A percentile compares a stretch with the other conserved stretches of the same genome.
These are phyloP conservation scores for Blechomonas ayalai DNA, from an alignment of 208 protist genomes.

Conservation along the genomic window DNA sequence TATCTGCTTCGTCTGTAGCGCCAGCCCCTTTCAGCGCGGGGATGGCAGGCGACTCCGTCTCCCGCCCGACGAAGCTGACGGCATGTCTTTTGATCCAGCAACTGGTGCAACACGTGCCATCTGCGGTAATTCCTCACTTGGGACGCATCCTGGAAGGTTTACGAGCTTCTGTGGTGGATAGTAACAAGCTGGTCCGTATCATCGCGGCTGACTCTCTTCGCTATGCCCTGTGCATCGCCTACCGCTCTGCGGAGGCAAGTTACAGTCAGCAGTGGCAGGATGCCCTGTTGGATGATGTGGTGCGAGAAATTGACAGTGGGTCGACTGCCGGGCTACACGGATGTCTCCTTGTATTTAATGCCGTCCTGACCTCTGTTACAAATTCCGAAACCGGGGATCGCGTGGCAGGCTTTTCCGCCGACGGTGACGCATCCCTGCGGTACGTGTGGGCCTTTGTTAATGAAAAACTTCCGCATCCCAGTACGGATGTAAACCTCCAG, in stretches of 20 bases:
- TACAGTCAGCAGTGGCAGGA: slow-evolving; percentile 61
- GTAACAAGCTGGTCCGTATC: slow-evolving; percentile 24
- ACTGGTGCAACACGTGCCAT: slow-evolving; percentile 62
- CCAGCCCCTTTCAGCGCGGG: too few relatives aligned
- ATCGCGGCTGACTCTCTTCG: slow-evolving; percentile 39
- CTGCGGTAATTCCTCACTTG: slow-evolving; percentile 37
- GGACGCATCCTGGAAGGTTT: slow-evolving; percentile 54
- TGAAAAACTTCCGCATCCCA: slow-evolving; percentile 16
- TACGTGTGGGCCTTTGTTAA: slow-evolving; percentile 60
- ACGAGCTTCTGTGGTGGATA: slow-evolving; percentile 39
- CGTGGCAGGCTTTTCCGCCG: slow-evolving; percentile 31
- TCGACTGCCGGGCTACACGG: slow-evolving; percentile 38
- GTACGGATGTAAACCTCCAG: slow-evolving; percentile 30
- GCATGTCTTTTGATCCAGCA: slow-evolving; percentile 70
- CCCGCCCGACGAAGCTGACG: slow-evolving; percentile 40
- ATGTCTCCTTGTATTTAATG: slow-evolving; percentile 57
- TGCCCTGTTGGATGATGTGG: slow-evolving; percentile 39
- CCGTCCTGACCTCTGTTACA: slow-evolving; percentile 55
- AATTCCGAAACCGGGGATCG: slow-evolving; percentile 19
- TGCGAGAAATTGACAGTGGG: slow-evolving; percentile 29
- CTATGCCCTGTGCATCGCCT: slow-evolving; percentile 47
- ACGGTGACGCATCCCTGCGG: slow-evolving; percentile 23
- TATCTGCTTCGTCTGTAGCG: too few relatives aligned
- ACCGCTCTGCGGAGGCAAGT: slow-evolving; percentile 40
- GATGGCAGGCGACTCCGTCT: slow-evolving; percentile 12